Evolutionary conservation across 805 yeast genomes (phyloP).

Genomic region (Blastobotrys attinorum): DNA sequence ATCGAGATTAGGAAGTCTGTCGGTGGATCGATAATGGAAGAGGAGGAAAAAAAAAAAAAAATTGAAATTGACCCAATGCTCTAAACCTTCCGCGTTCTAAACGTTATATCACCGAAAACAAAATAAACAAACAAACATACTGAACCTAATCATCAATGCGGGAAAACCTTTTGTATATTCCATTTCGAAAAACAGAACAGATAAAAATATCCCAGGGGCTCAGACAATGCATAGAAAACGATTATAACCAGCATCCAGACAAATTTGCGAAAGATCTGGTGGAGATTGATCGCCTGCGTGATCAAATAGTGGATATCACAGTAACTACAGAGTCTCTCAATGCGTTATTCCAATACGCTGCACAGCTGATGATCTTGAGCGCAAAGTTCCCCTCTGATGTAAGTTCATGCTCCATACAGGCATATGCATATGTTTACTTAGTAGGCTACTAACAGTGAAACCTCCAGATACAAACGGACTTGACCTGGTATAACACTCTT

Average conservation of each 20-base stretch:
- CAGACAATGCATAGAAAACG: constrained; percentile 39
- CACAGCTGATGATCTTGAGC: constrained; percentile 12
- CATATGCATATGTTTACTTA: too few relatives aligned
- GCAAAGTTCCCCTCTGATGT: constrained; percentile 58
- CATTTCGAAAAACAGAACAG: constrained; percentile 40
- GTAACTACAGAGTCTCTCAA: constrained; percentile 7
- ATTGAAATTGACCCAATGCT: too few relatives aligned
- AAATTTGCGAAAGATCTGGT: constrained; percentile 34
- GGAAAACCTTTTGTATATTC: constrained; percentile 42
- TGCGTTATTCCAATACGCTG: constrained; percentile 14
- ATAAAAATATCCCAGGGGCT: constrained; percentile 36
- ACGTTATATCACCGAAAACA: too few relatives aligned
- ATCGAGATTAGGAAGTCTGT: too few relatives aligned
- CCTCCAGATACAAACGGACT: constrained; percentile 32
- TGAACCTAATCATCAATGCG: constrained; percentile 10
- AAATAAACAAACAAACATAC: neutral
- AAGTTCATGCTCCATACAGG: constrained; percentile 7
- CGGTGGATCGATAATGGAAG: too few relatives aligned
- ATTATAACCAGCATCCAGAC: constrained; percentile 38
- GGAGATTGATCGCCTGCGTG: constrained; percentile 27
- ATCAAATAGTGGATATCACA: constrained; percentile 11
- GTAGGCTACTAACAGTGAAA: constrained; percentile 1
- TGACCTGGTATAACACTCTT: constrained; percentile 68
- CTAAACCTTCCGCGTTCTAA: too few relatives aligned
- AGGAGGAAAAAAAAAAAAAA: too few relatives aligned